These are phyloP conservation scores for Geum urbanum DNA, from an alignment of 306 rosid genomes.

Conservation along the genomic window DNA sequence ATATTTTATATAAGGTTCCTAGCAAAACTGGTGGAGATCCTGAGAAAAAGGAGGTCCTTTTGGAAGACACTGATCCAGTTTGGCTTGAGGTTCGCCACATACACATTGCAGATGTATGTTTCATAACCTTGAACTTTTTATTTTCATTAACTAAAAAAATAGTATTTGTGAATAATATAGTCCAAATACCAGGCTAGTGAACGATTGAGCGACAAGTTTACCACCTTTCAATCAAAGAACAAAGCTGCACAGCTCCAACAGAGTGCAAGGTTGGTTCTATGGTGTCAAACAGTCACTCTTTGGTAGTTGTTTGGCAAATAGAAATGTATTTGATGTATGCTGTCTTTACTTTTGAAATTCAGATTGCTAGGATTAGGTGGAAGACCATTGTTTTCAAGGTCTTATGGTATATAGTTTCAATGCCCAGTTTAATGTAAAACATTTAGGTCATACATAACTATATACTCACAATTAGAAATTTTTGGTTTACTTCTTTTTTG, in stretches of 20 bases:
- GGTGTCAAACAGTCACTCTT: conserved; percentile 24
- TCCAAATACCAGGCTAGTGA: conserved; percentile 78
- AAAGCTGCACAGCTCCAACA: conserved; percentile 94
- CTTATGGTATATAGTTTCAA: not conserved
- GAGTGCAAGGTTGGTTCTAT: conserved; percentile 59
- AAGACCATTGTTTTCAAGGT: not conserved
- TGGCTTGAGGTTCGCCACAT: conserved; percentile 95
- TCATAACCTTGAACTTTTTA: conserved; percentile 9
- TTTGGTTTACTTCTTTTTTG: not conserved
- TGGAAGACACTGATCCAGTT: conserved; percentile 73
- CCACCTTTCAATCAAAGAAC: conserved; percentile 68
- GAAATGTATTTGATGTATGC: not conserved
- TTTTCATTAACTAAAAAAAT: conserved; percentile 9
- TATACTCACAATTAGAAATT: not conserved
- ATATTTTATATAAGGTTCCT: conserved; percentile 51
- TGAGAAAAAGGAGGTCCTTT: conserved; percentile 67
- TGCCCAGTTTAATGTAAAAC: too few species aligned
- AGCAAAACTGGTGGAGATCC: conserved; percentile 74
- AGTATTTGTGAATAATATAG: conserved; percentile 19
- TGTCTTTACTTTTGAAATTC: not conserved
- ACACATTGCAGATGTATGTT: conserved; percentile 90
- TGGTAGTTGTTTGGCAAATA: conserved; percentile 18
- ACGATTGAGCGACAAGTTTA: conserved; percentile 71
- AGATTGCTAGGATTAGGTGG: not conserved
- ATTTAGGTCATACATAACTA: not conserved